Conservation (phyloP, 176 grass and related monocot species). For the Pontederia paniculata region DNA sequence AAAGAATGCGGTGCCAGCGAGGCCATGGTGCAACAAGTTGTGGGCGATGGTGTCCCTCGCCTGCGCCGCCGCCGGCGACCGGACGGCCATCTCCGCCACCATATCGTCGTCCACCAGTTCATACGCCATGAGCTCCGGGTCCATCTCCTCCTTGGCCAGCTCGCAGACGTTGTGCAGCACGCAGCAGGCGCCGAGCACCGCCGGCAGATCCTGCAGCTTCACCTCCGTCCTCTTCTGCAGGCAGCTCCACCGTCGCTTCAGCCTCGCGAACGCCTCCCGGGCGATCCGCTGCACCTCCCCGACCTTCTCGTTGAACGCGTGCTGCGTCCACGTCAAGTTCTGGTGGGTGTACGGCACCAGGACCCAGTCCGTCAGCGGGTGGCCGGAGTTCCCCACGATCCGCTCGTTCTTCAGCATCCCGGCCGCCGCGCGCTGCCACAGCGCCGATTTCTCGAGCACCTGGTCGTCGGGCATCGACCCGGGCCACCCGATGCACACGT, state of each 20-base stretch:
- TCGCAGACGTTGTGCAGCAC: slow-evolving; percentile 95
- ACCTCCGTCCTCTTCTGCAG: slow-evolving; percentile 90
- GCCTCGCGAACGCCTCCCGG: slow-evolving; percentile 45
- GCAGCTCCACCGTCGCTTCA: slow-evolving; percentile 83
- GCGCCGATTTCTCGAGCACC: slow-evolving; percentile 80
- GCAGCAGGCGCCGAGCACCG: slow-evolving; percentile 83
- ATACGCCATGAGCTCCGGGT: slow-evolving; percentile 29
- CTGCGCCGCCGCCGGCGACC: slow-evolving; percentile 35
- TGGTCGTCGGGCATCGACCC: slow-evolving; percentile 91
- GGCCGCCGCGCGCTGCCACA: slow-evolving; percentile 63
- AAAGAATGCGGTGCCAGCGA: slow-evolving; percentile 78
- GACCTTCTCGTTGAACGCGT: slow-evolving; percentile 92
- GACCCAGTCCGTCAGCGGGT: slow-evolving; percentile 87
- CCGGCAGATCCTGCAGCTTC: slow-evolving; percentile 90
- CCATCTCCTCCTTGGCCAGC: slow-evolving; percentile 47
- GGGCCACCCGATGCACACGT: slow-evolving; percentile 92
- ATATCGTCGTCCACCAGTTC: slow-evolving; percentile 67
- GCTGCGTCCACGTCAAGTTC: slow-evolving; percentile 93
- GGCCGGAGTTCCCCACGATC: slow-evolving; percentile 64
- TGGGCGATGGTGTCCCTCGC: slow-evolving; percentile 78
- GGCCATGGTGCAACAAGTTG: slow-evolving; percentile 79
- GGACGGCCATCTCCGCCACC: slow-evolving; percentile 50
- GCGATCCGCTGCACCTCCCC: slow-evolving; percentile 42
- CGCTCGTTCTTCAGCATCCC: slow-evolving; percentile 68
- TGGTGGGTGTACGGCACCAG: slow-evolving; percentile 89